A percentile compares a stretch with the other conserved stretches of the same genome.
Evolutionary conservation across 2,329 filamentous ascomycete genomes (phyloP).

Genomic region (Diaporthe eres): DNA sequence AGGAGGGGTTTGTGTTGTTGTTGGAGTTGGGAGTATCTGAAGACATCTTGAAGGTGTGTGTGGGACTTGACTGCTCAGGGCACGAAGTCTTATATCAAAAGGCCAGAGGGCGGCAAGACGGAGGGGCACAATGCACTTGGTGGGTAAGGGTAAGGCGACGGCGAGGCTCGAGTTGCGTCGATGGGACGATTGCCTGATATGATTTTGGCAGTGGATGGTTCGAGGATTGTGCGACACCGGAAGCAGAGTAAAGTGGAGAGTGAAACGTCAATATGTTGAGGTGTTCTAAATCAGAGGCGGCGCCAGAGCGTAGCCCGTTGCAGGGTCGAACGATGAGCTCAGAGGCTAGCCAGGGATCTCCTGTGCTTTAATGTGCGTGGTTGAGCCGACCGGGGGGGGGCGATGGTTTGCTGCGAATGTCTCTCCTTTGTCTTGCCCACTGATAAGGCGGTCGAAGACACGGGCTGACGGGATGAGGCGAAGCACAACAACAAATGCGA

Average conservation of each 20-base stretch:
- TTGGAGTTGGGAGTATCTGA: constrained; percentile 51
- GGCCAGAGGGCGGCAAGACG: neutral
- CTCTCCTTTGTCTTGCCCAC: constrained; percentile 36
- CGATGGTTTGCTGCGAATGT: constrained; percentile 22
- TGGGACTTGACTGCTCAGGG: constrained; percentile 21
- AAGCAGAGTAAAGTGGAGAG: constrained; percentile 41
- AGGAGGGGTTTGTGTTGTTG: constrained; percentile 42
- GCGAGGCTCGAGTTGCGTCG: constrained; percentile 6
- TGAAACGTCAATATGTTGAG: constrained; percentile 43
- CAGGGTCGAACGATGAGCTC: constrained; percentile 35
- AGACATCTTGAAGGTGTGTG: constrained; percentile 47
- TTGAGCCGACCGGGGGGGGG: constrained; percentile 29
- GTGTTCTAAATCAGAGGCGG: constrained; percentile 33
- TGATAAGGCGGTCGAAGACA: constrained; percentile 35
- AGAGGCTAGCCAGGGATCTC: constrained; percentile 27
- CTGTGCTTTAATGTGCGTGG: constrained; percentile 34
- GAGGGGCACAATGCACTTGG: constrained; percentile 12
- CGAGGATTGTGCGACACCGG: constrained; percentile 43
- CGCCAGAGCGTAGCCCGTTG: constrained; percentile 30
- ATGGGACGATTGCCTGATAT: constrained; percentile 41
- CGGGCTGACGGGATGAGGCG: constrained; percentile 19
- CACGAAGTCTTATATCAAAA: constrained; percentile 32
- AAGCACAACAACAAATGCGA: constrained; percentile 22
- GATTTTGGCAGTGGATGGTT: constrained; percentile 41
- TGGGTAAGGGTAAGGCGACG: constrained; percentile 17